Evolutionary conservation across 805 yeast species (phyloP).

Genomic region (Zygosaccharomyces pseudorouxii): DNA sequence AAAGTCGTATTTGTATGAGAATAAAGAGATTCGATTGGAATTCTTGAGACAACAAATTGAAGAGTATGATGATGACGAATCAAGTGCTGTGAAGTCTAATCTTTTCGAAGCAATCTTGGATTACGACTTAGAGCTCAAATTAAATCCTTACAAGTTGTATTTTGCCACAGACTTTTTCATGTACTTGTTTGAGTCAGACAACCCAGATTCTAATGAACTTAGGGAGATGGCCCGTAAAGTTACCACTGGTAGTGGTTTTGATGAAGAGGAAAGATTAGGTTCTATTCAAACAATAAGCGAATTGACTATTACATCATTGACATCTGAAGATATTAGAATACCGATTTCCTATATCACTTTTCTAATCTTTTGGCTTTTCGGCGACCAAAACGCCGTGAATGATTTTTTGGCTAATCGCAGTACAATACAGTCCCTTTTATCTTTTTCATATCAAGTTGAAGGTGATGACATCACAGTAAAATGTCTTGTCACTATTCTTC

Average conservation of each 20-base stretch:
- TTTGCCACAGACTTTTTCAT: constrained; percentile 68
- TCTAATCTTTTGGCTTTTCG: constrained; percentile 71
- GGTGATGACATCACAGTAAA: constrained; percentile 56
- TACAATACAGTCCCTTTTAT: constrained; percentile 59
- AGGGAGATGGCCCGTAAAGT: constrained; percentile 46
- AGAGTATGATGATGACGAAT: constrained; percentile 35
- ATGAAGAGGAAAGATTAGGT: constrained; percentile 55
- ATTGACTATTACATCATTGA: constrained; percentile 59
- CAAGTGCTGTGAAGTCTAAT: constrained; percentile 37
- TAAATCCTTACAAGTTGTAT: constrained; percentile 87
- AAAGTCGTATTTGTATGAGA: constrained; percentile 62
- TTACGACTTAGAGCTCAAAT: constrained; percentile 62
- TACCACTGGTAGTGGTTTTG: constrained; percentile 44
- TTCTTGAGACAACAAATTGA: constrained; percentile 66
- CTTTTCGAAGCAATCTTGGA: constrained; percentile 68
- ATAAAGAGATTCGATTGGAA: constrained; percentile 52
- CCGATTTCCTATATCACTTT: constrained; percentile 75
- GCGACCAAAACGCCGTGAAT: constrained; percentile 67
- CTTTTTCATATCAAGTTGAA: constrained; percentile 52
- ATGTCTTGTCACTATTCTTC: constrained; percentile 63
- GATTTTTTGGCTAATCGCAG: constrained; percentile 69
- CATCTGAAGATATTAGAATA: constrained; percentile 64
- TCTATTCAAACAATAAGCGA: constrained; percentile 76
- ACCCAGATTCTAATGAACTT: constrained; percentile 46
- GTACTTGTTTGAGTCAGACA: constrained; percentile 42